Conservation (phyloP, 1,139 yeast species). For the Candida tropicalis region DNA sequence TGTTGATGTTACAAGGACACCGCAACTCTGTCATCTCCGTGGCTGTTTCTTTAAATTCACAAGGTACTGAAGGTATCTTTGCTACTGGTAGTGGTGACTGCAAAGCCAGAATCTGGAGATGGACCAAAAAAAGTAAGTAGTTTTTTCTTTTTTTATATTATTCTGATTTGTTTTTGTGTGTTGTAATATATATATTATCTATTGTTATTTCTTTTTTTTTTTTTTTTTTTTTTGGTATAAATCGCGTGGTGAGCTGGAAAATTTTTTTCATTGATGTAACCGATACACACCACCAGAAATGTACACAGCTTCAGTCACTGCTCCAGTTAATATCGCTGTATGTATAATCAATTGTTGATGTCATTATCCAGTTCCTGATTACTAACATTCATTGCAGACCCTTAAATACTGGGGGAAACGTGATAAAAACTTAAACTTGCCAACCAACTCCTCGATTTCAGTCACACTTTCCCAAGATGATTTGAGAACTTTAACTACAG, state of each 20-base stretch:
- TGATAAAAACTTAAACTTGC: constrained; percentile 81
- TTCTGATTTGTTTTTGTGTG: neutral
- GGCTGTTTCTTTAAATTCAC: constrained; percentile 80
- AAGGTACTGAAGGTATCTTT: constrained; percentile 73
- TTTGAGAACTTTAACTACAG: constrained; percentile 88
- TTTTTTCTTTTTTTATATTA: neutral
- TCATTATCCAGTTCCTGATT: neutral
- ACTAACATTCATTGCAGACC: constrained; percentile 51
- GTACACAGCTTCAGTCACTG: constrained; percentile 81
- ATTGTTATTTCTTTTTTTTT: no score
- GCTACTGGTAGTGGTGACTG: constrained; percentile 99
- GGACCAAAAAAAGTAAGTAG: constrained; percentile 36
- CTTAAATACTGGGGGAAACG: constrained; percentile 98
- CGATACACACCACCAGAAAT: constrained; percentile 23
- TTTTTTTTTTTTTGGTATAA: constrained; percentile 1
- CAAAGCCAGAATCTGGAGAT: constrained; percentile 95
- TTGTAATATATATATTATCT: no score
- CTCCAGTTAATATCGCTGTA: constrained; percentile 97
- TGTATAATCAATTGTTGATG: constrained; percentile 25
- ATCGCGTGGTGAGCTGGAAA: no score
- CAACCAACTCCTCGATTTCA: constrained; percentile 93
- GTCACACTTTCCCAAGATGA: constrained; percentile 92
- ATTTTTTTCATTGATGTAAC: neutral
- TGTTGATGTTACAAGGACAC: constrained; percentile 95
- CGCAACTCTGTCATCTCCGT: constrained; percentile 95